phyloP scores from a whole-genome alignment of 2,329 filamentous ascomycete species.

The Xylaria hypoxylon region DNA sequence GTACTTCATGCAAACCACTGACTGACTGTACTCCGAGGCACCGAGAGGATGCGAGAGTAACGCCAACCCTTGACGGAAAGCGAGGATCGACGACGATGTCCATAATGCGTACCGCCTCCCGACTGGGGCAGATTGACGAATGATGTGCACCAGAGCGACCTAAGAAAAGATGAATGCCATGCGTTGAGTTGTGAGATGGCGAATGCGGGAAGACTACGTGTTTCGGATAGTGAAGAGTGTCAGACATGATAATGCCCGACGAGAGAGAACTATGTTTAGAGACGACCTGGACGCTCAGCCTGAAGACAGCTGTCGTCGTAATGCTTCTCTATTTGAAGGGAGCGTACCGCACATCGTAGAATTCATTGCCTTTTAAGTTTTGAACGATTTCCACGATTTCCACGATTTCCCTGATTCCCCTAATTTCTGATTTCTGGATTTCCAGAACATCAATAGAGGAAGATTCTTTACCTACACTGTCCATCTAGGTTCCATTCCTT shows the following conservation, averaged over 20 bases:
- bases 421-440: slow-evolving; percentile 1
- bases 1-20: slow-evolving; percentile 26
- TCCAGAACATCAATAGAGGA: too few relatives aligned
- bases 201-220: slow-evolving; percentile 34
- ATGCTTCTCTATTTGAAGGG: slow-evolving; percentile 34
- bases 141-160: slow-evolving; percentile 23
- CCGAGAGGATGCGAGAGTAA: slow-evolving; percentile 24
- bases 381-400: slow-evolving; percentile 17
- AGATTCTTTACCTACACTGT: background rate
- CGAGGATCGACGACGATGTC: slow-evolving; percentile 33
- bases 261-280: slow-evolving; percentile 17
- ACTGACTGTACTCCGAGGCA: background rate
- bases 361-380: background rate
- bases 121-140: slow-evolving; percentile 26
- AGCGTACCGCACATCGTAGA: slow-evolving; percentile 18
- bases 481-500: background rate
- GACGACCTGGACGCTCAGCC: slow-evolving; percentile 18
- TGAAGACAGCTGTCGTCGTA: slow-evolving; percentile 9
- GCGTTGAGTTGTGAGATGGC: slow-evolving; percentile 23
- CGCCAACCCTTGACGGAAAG: slow-evolving; percentile 26
- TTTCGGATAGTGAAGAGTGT: slow-evolving; percentile 33
- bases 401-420: too few relatives aligned
- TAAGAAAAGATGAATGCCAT: background rate
- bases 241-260: slow-evolving; percentile 17
- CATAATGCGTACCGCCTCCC: slow-evolving; percentile 33